These are phyloP conservation scores for Aspergillus persii DNA, from an alignment of 2,329 filamentous ascomycete species.

Conservation along the genomic window DNA sequence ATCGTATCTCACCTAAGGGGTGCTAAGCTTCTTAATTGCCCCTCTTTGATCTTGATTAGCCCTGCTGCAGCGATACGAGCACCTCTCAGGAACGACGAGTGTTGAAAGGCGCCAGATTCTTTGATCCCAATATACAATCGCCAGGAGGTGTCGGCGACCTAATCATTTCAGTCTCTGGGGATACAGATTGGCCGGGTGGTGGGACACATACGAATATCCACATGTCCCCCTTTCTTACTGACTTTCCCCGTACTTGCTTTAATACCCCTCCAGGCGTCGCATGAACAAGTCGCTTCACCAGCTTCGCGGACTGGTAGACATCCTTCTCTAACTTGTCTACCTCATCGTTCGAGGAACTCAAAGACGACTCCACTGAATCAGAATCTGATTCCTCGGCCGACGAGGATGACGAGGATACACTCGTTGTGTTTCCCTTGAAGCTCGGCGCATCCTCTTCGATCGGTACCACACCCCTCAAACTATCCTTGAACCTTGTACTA, in stretches of 20 bases:
- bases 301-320: conserved; percentile 60
- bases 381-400: conserved; percentile 2
- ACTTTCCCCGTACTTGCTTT: conserved; percentile 70
- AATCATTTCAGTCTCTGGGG: not conserved
- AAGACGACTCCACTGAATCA: conserved; percentile 7
- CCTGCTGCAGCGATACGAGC: conserved; percentile 79
- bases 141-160: conserved; percentile 71
- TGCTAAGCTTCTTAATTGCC: conserved; percentile 70
- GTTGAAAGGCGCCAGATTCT: conserved; percentile 81
- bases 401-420: conserved; percentile 21
- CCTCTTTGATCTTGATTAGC: conserved; percentile 79
- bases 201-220: conserved; percentile 73
- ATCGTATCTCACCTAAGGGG: conserved; percentile 46
- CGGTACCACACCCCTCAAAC: conserved; percentile 69
- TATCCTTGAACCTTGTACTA: conserved; percentile 68
- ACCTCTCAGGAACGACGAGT: conserved; percentile 84
- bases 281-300: conserved; percentile 62
- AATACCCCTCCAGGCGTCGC: conserved; percentile 70
- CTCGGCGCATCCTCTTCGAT: conserved; percentile 59
- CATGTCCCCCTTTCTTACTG: conserved; percentile 78
- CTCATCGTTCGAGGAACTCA: conserved; percentile 40
- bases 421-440: conserved; percentile 42
- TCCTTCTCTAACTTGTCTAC: conserved; percentile 59
- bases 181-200: not conserved
- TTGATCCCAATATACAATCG: conserved; percentile 85